phyloP scores from a whole-genome alignment of 305 asterid species.

The Solanum hybrid region DNA sequence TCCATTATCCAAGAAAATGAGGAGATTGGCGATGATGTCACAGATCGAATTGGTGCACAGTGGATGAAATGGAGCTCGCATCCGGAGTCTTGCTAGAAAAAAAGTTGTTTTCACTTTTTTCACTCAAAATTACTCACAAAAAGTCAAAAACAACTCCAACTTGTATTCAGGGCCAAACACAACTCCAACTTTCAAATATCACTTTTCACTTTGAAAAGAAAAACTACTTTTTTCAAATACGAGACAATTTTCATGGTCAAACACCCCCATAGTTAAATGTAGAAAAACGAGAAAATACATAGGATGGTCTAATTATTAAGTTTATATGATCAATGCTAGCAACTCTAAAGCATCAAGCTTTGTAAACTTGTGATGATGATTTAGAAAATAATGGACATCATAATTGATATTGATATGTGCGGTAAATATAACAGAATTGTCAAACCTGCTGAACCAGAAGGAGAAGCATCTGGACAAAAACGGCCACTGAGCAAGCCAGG shows the following conservation, averaged over 20 bases:
- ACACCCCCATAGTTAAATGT: neutral
- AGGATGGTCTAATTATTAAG: neutral
- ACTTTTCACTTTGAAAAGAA: neutral
- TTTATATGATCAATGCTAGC: neutral
- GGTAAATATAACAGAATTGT: constrained; percentile 4
- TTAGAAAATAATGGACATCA: neutral
- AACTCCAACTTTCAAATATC: neutral
- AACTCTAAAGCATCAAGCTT: neutral
- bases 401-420: neutral
- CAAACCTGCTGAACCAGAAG: constrained; percentile 84
- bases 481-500: constrained; percentile 93
- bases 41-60: neutral
- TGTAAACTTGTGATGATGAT: neutral
- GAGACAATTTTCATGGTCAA: neutral
- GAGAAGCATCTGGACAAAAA: constrained; percentile 98
- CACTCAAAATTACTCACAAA: neutral
- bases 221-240: neutral
- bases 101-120: neutral
- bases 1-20: neutral
- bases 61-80: neutral
- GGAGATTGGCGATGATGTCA: neutral
- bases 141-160: neutral
- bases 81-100: neutral
- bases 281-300: neutral
- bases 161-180: neutral